A percentile compares a stretch with the other conserved stretches of the same genome.
phyloP scores from a whole-genome alignment of 2,329 filamentous ascomycete species.

The Microsporum ferrugineum region DNA sequence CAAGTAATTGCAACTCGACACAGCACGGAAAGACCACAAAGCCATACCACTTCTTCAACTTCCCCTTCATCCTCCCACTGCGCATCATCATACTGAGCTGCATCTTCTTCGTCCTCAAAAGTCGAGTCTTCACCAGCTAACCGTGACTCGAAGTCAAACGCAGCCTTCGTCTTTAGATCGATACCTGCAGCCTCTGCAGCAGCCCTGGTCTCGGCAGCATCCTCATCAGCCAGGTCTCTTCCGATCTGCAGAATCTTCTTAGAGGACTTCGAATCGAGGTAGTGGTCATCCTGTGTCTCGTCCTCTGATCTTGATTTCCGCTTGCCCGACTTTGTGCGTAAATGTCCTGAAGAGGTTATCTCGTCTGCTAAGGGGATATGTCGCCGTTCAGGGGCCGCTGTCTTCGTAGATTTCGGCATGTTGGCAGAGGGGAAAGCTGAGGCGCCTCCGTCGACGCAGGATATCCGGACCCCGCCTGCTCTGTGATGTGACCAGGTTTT shows the following conservation, averaged over 20 bases:
- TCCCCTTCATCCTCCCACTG: conserved; percentile 70
- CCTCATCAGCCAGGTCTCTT: conserved; percentile 77
- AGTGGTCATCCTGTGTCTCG: conserved; percentile 53
- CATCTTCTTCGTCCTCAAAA: conserved; percentile 31
- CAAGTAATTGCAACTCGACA: too few relatives aligned
- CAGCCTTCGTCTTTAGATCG: conserved; percentile 34
- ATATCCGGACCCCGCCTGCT: neutral
- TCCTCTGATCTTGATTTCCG: conserved; percentile 48
- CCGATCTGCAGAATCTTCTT: conserved; percentile 82
- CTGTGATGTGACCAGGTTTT: neutral
- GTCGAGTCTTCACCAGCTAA: conserved; percentile 45
- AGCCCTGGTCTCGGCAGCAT: conserved; percentile 42
- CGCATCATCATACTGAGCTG: conserved; percentile 45
- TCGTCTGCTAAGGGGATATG: conserved; percentile 92
- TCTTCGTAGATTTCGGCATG: conserved; percentile 64
- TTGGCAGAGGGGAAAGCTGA: neutral
- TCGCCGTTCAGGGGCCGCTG: conserved; percentile 46
- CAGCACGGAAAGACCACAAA: neutral
- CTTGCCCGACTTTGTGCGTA: conserved; percentile 67
- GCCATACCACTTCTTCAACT: conserved; percentile 36
- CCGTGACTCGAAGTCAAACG: conserved; percentile 71
- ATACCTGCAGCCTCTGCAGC: conserved; percentile 24
- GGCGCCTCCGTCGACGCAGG: neutral
- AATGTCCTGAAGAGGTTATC: conserved; percentile 55
- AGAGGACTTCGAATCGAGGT: conserved; percentile 78